A percentile compares a stretch with the other conserved stretches of the same genome.
phyloP scores from a whole-genome alignment of 139 green algal species.

The Chlorella sorokiniana region DNA sequence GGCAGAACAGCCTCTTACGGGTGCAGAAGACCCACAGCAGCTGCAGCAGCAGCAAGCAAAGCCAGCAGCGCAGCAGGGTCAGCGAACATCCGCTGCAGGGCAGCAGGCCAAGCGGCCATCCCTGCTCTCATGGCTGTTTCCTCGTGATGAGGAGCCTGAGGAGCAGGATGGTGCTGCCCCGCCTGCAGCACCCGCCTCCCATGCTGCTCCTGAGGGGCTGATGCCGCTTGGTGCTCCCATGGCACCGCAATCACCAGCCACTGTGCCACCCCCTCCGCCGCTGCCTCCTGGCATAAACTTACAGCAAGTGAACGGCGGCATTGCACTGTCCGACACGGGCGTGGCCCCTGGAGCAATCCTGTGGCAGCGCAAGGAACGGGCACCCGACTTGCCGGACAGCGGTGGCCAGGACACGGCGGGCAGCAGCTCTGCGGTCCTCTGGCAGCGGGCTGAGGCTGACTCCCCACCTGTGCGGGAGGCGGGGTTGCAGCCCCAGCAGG shows the following conservation, averaged over 20 bases:
- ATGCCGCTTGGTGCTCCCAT: neutral
- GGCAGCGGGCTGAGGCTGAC: neutral
- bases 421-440: neutral
- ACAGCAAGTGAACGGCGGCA: neutral
- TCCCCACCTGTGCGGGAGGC: neutral
- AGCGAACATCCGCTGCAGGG: neutral
- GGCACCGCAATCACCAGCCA: too few species aligned
- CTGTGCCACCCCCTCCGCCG: neutral
- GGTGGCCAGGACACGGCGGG: neutral
- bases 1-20: too few species aligned
- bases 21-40: neutral
- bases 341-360: neutral
- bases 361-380: conserved; percentile 4
- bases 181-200: too few species aligned
- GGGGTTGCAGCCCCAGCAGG: too few species aligned
- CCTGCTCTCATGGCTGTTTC: neutral
- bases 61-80: neutral
- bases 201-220: neutral
- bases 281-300: neutral
- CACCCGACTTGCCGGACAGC: neutral
- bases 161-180: neutral
- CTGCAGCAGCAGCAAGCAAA: neutral
- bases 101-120: neutral
- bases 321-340: too few species aligned
- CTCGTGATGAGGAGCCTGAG: neutral